Conservation (phyloP, 1,284 basidiomycete species). For the Papiliotrema fonsecae region DNA sequence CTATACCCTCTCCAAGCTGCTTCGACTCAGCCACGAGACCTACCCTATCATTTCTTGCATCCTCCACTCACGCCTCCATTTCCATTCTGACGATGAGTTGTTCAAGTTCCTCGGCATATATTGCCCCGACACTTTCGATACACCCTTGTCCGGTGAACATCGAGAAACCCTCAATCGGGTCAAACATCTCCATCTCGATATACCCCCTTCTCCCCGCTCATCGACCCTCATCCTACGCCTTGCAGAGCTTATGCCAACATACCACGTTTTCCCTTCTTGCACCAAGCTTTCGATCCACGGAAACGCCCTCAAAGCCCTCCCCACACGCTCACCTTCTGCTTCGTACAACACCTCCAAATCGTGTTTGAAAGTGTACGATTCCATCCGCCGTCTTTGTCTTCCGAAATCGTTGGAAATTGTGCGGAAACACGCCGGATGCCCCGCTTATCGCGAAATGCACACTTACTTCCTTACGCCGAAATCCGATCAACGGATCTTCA, state of each 20-base stretch:
- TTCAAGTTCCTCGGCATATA: neutral
- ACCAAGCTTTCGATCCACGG: neutral
- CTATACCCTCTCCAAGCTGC: neutral
- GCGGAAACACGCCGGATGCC: neutral
- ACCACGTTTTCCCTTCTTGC: neutral
- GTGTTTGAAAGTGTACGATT: neutral
- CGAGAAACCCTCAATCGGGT: neutral
- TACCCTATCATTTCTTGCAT: neutral
- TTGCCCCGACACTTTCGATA: neutral
- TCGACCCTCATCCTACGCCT: neutral
- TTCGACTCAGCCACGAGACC: neutral
- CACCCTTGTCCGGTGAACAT: no score
- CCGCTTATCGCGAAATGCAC: constrained; percentile 1
- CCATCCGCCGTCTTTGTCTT: neutral
- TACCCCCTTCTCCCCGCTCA: neutral
- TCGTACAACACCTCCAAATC: constrained; percentile 1
- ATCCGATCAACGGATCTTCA: neutral
- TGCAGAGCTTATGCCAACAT: neutral
- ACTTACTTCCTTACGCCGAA: neutral
- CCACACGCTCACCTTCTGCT: neutral
- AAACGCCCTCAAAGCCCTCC: neutral
- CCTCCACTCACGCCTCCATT: neutral
- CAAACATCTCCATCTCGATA: neutral
- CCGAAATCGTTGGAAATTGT: neutral
- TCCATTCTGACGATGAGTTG: neutral